Evolutionary conservation across 768 basidiomycete genomes (phyloP).

Genomic region (Dacryopinax primogenitus): DNA sequence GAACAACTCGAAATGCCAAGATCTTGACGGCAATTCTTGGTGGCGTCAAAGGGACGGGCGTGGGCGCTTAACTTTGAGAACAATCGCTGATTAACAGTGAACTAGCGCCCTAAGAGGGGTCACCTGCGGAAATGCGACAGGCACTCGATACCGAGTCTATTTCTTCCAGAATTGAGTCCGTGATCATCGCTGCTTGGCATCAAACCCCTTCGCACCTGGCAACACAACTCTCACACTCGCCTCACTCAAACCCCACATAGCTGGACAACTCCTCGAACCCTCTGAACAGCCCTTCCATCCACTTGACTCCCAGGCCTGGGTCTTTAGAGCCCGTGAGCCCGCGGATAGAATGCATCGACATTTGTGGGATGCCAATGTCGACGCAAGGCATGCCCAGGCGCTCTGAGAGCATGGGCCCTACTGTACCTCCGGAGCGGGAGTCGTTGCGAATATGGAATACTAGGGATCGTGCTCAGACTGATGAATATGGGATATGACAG

Average conservation of each 20-base stretch:
- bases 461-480: neutral
- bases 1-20: no score
- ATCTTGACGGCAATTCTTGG: no score
- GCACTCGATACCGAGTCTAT: no score
- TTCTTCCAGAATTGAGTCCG: no score
- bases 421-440: neutral
- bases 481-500: neutral
- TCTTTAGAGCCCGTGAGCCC: neutral
- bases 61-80: no score
- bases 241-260: neutral
- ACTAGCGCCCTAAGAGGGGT: no score
- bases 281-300: conserved; percentile 3
- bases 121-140: no score
- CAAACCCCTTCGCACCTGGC: no score
- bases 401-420: conserved; percentile 4
- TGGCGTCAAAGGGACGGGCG: no score
- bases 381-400: neutral
- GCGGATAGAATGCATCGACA: conserved; percentile 5
- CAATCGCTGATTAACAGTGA: no score
- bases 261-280: neutral
- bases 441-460: conserved; percentile 6
- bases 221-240: no score
- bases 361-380: neutral
- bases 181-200: no score
- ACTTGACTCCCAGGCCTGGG: neutral